Base-by-base conservation (phyloP, 345 rosid species). In the Brassica cretica region DNA sequence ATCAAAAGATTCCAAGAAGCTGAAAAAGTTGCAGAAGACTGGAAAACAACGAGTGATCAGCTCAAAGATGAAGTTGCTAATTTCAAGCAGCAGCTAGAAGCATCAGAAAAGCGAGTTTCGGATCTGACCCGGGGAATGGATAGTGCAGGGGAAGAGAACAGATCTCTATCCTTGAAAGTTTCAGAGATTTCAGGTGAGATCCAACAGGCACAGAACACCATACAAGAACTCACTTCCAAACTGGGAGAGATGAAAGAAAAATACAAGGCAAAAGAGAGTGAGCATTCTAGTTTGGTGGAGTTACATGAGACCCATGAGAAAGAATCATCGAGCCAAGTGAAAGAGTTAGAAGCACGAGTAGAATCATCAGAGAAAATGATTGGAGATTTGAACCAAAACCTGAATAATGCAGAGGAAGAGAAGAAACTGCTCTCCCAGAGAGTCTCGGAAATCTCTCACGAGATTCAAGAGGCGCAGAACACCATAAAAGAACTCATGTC, bases 241-340 rank as follows among this genome's bases (percentile, higher is more conserved):
- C 64, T 85, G 7, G 87, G 68, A 73, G 82, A 76, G 69, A 39
- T 86, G 49, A 89, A 75, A 84, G 88, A 84, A 59, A 86, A 76
- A 69, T 87, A 88, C 72, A 85, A 81, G 66, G 94, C 80, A 11
- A 93, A 82, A 76, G 94, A 89, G 66, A 85, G 84, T 77, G 94
- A 88, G 15, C 71, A 80, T 66, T 86, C 84, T 55, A 81, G 77
- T 64, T 83, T 88, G 59, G 67, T 49, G 76, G 81, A 84, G 80
- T 80, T 73, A 58, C 86, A 87, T 33, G 87, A 89, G 85, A 81
- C 70, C 46, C 88, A 72, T 71, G 76, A 78, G 76, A 84, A 77
- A 66, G 88, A 89, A 58, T 79, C 90, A 27, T 87, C 86, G 24
- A 85, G 41, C 24, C 44, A 18, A 9, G 77, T 73, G 37, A 78